Percentiles rank a stretch among this genome's conserved stretches.
Evolutionary conservation across 305 asterid genomes (phyloP).

Genomic region (Petunia hybrid): DNA sequence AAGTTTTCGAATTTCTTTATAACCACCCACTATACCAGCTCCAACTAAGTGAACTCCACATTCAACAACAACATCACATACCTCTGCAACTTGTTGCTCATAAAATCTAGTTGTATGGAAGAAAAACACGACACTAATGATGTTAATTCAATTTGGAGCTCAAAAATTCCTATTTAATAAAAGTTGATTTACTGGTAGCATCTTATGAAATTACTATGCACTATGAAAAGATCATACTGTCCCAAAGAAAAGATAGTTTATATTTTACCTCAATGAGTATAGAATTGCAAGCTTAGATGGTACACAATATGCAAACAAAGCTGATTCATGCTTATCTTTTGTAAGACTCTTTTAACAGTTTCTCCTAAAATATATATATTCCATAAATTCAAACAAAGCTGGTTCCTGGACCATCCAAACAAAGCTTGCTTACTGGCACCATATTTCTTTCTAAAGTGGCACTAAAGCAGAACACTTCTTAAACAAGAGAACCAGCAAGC

Average conservation of each 20-base stretch:
- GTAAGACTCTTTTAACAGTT: slow-evolving; percentile 68
- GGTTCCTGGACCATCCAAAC: no score
- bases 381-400: slow-evolving; percentile 37
- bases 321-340: slow-evolving; percentile 65
- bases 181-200: not conserved
- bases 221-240: not conserved
- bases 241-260: not conserved
- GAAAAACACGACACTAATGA: not conserved
- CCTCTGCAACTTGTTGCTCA: slow-evolving; percentile 57
- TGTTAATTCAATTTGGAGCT: slow-evolving; percentile 10
- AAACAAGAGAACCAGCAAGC: no score
- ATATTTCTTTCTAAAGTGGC: no score
- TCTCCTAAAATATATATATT: slow-evolving; percentile 77
- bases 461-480: no score
- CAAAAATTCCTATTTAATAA: not conserved
- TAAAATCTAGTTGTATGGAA: not conserved
- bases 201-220: not conserved
- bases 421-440: no score
- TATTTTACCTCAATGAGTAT: slow-evolving; percentile 56
- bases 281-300: slow-evolving; percentile 67
- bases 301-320: slow-evolving; percentile 62
- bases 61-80: slow-evolving; percentile 79
- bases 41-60: slow-evolving; percentile 67
- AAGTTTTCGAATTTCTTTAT: slow-evolving; percentile 64
- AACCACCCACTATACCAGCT: slow-evolving; percentile 74